These are phyloP conservation scores for Eremothecium cymbalariae DNA, from an alignment of 1,139 yeast genomes.

Conservation along the genomic window DNA sequence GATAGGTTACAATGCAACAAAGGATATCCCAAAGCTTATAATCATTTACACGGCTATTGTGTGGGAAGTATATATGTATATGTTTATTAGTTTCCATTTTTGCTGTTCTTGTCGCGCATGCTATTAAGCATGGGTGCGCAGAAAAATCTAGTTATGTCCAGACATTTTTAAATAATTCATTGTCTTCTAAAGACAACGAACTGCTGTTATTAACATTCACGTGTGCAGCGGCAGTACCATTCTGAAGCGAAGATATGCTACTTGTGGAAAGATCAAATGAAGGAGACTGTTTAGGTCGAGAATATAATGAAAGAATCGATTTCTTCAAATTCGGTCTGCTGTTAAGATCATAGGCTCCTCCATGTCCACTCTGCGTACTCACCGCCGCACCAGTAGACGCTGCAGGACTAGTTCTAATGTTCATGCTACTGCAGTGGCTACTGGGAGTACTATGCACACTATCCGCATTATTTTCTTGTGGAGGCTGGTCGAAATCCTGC, in stretches of 20 bases:
- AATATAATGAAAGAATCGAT: slow-evolving; percentile 80
- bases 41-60: too few species aligned
- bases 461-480: slow-evolving; percentile 7
- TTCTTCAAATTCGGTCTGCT: slow-evolving; percentile 74
- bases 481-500: neutral
- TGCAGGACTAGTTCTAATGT: neutral
- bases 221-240: slow-evolving; percentile 11
- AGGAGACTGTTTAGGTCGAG: slow-evolving; percentile 42
- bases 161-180: slow-evolving; percentile 60
- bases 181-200: slow-evolving; percentile 39
- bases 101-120: too few species aligned
- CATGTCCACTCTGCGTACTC: neutral
- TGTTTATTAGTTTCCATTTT: too few species aligned
- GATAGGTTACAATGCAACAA: too few species aligned
- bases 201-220: slow-evolving; percentile 23
- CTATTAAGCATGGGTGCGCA: too few species aligned
- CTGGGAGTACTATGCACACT: neutral
- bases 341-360: slow-evolving; percentile 9
- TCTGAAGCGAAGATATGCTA: slow-evolving; percentile 10
- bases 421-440: neutral
- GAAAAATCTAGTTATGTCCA: slow-evolving; percentile 37
- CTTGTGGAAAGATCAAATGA: slow-evolving; percentile 9
- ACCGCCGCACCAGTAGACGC: neutral
- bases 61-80: too few species aligned
- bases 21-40: neutral